Base-by-base conservation (phyloP, 805 yeast species). In the Teunomyces lycoperdinae region DNA sequence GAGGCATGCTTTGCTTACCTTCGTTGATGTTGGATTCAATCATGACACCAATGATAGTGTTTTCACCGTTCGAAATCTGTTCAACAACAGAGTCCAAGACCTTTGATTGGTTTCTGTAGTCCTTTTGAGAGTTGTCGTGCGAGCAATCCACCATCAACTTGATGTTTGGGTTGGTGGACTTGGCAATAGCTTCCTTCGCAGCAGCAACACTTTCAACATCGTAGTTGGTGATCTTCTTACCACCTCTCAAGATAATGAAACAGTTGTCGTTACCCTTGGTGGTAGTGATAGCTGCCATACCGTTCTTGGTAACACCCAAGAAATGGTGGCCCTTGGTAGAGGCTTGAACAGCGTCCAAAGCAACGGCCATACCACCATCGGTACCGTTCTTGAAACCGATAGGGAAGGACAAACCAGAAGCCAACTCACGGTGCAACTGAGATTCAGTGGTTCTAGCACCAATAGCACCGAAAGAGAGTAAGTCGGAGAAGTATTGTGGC, bases 391-490 rank as follows among this genome's bases (percentile, higher is more conserved):
- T 92, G 86, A 92, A 92, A 44, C 99, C 99, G 49, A 92, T 84
- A 50, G 99, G 99, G 92, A 92, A 92, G n/a, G 96, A 88, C 52
- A 94, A 78, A 46, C 99, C 99, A 7, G 97, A 91, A 16, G 98
- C 96, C 60, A 92, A 81, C 73, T 92, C 99, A 73, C 99, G 85
- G 76, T 92, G 99, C 51, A 92, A 81, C 71, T 92, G 99, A 39
- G 97, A 92, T 74, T 92, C 99, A 42, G 99, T 92, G 50, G 99
- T 92, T 77, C 99, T 85, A 48, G 99, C 99, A 64, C 99, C 99
- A 71, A 92, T 91, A 51, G 99, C 99, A 62, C 99, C 99, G 57
- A 92, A 83, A 30, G 96, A 86, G 56, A 92, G 78, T 58, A 91
- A 78, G 68, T 94, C 99, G 24, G 92, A 84, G 57, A 92, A 79